These are phyloP conservation scores for Arachis stenosperma DNA, from an alignment of 306 rosid species.

Conservation along the genomic window DNA sequence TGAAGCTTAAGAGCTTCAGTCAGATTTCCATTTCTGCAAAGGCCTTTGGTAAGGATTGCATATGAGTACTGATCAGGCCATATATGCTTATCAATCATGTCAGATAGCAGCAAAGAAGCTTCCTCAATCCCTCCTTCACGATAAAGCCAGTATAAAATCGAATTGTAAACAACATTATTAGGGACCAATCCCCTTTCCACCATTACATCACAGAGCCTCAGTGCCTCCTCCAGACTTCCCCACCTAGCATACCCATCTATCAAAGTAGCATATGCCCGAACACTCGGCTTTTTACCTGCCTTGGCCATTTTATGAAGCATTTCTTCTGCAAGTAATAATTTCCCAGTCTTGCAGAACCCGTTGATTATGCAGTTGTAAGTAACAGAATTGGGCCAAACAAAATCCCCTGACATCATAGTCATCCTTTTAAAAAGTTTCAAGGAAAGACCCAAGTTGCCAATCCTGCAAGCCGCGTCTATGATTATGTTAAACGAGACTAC, in stretches of 20 bases:
- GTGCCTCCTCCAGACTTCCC: constrained; percentile 58
- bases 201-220: constrained; percentile 60
- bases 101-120: constrained; percentile 53
- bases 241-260: constrained; percentile 31
- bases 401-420: constrained; percentile 43
- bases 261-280: constrained; percentile 58
- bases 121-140: constrained; percentile 45
- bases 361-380: constrained; percentile 59
- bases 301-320: constrained; percentile 47
- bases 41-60: constrained; percentile 35
- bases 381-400: constrained; percentile 48
- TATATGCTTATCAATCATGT: constrained; percentile 53
- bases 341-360: constrained; percentile 59
- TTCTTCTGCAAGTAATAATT: constrained; percentile 49
- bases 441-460: constrained; percentile 54
- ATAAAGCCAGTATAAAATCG: constrained; percentile 39
- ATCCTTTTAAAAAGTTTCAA: constrained; percentile 52
- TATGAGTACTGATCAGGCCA: constrained; percentile 59
- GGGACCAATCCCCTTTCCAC: constrained; percentile 56
- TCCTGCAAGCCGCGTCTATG: constrained; percentile 57
- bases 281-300: constrained; percentile 46
- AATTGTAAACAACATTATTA: constrained; percentile 54
- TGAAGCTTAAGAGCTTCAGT: constrained; percentile 52
- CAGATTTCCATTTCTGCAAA: too few relatives aligned
- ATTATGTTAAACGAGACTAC: constrained; percentile 64